Evolutionary conservation across 1,139 yeast genomes (phyloP), one percentile per base, ranked within the genome.

Genomic region (Diutina siamensis): DNA sequence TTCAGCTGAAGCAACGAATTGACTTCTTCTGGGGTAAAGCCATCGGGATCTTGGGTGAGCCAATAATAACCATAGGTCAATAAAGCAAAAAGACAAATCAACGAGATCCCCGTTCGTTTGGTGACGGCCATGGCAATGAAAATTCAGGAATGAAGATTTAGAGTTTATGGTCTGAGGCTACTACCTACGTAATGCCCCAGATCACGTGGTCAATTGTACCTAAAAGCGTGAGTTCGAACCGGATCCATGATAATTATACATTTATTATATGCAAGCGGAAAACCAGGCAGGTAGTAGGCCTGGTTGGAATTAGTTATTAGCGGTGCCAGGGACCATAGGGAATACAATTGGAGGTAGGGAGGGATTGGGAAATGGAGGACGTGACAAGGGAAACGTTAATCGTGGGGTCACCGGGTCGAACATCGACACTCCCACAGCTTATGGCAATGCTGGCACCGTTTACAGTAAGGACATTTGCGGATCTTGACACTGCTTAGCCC

Each of bases 1-100:
- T 74, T 67, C 45, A 65, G 62, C 50, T 71, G 74, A 46, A 65
- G 53, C 31, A 73, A 51, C 13, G 70, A 60, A 46, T 71, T 67
- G 53, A 71, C 56, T 48, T 71, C 71, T 51, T 71, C 76, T 15
- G 75, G 76, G 1, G 73, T 55, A 46, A 59, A 72, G 2, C 28
- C 28, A 31, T 55, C 57, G 36, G 44, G 46, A 50, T 54, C 50
- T 35, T 48, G 32, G n/a, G 52, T 48, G 22, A 52, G 38, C 41
- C 50, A 40, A 44, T 50, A 54, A 49, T 55, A 53, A 22, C 52
- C 27, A 28, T 50, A 22, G 25, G 52, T 33, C 9, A 52, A 19
- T 9, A 28, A 18, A 10, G 35, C 17, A 5, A 28, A 12, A 12
- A 22, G 20, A 18, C 20, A 31, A 15, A 38, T 13, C 17, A 35